Base-by-base conservation (phyloP, 352 stramenopile genomes). In the Phytophthora palmivora region DNA sequence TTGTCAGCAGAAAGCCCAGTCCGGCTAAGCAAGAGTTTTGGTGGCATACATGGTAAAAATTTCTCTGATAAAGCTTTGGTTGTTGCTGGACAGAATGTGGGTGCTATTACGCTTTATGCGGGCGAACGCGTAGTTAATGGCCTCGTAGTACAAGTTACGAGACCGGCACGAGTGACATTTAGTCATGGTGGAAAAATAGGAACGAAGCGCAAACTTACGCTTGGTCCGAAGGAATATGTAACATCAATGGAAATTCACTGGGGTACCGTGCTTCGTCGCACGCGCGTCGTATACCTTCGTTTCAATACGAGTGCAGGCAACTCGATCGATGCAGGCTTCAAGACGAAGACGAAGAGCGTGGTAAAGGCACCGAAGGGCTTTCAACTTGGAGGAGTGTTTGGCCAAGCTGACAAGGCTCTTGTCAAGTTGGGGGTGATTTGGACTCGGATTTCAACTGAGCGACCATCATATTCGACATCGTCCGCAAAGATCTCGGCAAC, bases 351-450 rank as follows among this genome's bases (percentile, higher is more conserved):
- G 16, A 49, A 50, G 39, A 18, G 7, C 1, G 44, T 41, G 3
- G 18, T 51, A 16, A 51, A 30, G 33, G 39, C 51, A 2, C 51
- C 51, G 9, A n/a, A 49, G 33, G 51, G 51, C 7, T 59, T 59
- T 32, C 51, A 59, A 32, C 33, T 59, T 1, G 51, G 19, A 1
- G 39, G 51, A 2, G 43, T 59, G 22, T 50, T 43, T 30, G 51
- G 41, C 6, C 19, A 16, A 8, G 14, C 22, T 14, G 51, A 30
- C 3, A 33, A 59, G 15, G 39, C 43, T 22, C 51, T 59, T 7
- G 51, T 51, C 12, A 33, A 12, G 30, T 18, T 52, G 28, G 45
- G 45, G 9, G 45, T 28, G 9, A 11, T 52, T 26, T 28, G 24
- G 24, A 28, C 24, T 28, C 24, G 24, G 6, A 6, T 28, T 28